Percentiles rank a stretch among this genome's conserved stretches.
phyloP scores from a whole-genome alignment of 345 rosid genomes.

The Bruguiera sexangula region DNA sequence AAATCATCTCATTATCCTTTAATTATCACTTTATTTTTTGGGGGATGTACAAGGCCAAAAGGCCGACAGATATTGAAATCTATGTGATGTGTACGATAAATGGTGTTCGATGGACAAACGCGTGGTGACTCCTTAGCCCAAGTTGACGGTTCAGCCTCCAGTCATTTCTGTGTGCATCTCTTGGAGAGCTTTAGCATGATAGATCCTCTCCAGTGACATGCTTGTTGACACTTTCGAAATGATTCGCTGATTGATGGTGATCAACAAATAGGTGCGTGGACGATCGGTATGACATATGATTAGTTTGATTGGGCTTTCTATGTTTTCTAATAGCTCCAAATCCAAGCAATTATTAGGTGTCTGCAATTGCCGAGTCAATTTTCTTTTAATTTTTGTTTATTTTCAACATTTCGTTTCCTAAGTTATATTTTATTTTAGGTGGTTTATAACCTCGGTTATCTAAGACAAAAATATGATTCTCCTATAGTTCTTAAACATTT shows the following conservation, averaged over 20 bases:
- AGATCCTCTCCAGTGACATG: slow-evolving; percentile 16
- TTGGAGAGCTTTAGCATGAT: slow-evolving; percentile 32
- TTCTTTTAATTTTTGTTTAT: no score
- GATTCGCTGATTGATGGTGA: background rate
- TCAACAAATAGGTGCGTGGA: background rate
- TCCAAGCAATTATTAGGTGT: background rate
- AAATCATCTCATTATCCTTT: background rate
- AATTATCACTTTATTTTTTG: background rate
- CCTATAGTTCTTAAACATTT: no score
- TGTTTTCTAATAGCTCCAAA: background rate
- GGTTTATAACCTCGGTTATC: no score
- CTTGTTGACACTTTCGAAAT: background rate
- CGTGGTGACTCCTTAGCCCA: slow-evolving; percentile 29
- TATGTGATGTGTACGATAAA: background rate
- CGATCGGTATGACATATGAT: background rate
- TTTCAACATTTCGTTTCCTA: no score
- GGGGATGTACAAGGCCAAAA: background rate
- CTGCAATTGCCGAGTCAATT: no score
- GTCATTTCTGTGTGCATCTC: slow-evolving; percentile 37
- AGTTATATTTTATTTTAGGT: no score
- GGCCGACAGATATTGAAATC: no score
- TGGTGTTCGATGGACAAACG: background rate
- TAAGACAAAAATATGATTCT: no score
- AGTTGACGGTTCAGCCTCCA: slow-evolving; percentile 35
- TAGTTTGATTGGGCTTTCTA: background rate